Conservation (phyloP, 2,329 filamentous ascomycete genomes). For the Pseudogymnoascus sp. region DNA sequence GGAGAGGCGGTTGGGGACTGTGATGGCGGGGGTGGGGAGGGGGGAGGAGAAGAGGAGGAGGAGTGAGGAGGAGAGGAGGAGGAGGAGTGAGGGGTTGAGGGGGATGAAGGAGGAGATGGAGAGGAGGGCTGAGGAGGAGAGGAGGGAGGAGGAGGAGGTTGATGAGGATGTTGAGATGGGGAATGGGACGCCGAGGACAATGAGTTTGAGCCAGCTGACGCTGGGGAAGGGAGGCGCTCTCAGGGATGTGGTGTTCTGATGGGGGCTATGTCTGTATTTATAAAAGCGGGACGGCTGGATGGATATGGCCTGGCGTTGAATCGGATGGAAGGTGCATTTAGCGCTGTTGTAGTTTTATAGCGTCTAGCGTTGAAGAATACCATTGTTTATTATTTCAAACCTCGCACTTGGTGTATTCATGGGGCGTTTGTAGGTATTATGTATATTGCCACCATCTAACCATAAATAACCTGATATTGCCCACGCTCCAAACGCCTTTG, state of each 20-base stretch:
- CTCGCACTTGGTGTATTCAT: background rate
- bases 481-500: background rate
- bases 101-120: constrained; percentile 28
- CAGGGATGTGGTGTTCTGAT: background rate
- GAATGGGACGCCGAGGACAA: constrained; percentile 51
- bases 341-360: background rate
- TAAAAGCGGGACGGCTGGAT: background rate
- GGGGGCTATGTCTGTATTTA: background rate
- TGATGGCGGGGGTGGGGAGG: constrained; percentile 43
- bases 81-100: constrained; percentile 35
- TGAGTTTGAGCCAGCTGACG: constrained; percentile 56
- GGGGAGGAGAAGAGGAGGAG: constrained; percentile 39
- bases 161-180: constrained; percentile 24
- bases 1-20: constrained; percentile 23
- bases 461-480: background rate
- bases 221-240: constrained; percentile 25
- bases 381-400: background rate
- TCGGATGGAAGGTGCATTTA: background rate
- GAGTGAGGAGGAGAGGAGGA: constrained; percentile 35
- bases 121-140: background rate
- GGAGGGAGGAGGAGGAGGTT: background rate
- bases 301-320: background rate
- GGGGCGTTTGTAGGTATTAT: background rate
- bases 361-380: background rate
- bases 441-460: background rate